Evolutionary conservation across 2,329 filamentous ascomycete species (phyloP), one percentile per base, ranked within the genome.

Genomic region (Penicillium polonicum): DNA sequence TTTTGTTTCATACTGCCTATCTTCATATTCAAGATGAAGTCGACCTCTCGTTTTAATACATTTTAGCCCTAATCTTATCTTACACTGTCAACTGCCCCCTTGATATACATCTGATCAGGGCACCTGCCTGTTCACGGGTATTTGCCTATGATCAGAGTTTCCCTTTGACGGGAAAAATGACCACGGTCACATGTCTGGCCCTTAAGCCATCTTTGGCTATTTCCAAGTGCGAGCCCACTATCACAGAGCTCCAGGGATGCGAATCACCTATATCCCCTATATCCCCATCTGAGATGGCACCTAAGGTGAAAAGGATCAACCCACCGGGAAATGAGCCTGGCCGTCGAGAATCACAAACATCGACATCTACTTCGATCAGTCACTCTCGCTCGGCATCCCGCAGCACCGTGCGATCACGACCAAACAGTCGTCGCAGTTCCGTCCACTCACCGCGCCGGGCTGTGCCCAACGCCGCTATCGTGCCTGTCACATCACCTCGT

Each of bases 381-480:
- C 65, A 70, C 53, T 68, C 61, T 45, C 72, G 70, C 23, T 73
- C 73, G n/a, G 61, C 66, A 2, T 76, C 73, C 36, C 68, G 69
- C 44, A 74, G 70, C 43, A 72, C 71, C 3, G 68, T 62, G 17
- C 68, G 68, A 41, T 71, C 70, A 17, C 65, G 63, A 5, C 66
- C 67, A 1, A 58, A 65, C 5, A 71, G 68, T 50, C 67, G 67
- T 38, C 69, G 67, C 27, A 68, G 65, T 51, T 73, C 68, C 8
- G 39, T 69, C 5, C 64, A 69, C 43, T 70, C 73, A 4, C 67
- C 72, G 21, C 63, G 67, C 23, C 69, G 69, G 49, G 61, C 67
- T 33, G 62, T 65, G 15, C 65, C 66, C 19, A 61, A 55, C 42
- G 46, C 64, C 5, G 64, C 65, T 36, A 66, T 70, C 41, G 68